Percentiles rank a stretch among this genome's conserved stretches.
Evolutionary conservation across 345 rosid species (phyloP).

Genomic region (Toxicodendron radicans): DNA sequence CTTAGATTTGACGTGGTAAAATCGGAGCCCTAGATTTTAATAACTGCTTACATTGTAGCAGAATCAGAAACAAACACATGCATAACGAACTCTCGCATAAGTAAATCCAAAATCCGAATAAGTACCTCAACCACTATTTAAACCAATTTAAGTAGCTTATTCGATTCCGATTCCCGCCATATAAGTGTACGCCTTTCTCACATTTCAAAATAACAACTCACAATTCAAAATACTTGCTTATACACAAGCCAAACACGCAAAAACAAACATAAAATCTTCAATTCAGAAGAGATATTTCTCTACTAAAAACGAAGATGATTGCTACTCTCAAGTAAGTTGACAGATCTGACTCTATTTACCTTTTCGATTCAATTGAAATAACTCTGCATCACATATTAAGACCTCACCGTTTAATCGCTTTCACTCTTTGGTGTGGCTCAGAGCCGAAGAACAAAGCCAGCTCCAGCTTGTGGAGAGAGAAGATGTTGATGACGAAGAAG

Average conservation of each 20-base stretch:
- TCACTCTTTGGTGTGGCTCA: constrained; percentile 23
- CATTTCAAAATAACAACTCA: not conserved
- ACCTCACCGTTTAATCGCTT: not conserved
- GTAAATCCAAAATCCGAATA: not conserved
- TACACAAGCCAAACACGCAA: not conserved
- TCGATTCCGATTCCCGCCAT: constrained; percentile 44
- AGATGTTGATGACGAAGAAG: constrained; percentile 67
- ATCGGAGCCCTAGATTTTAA: not conserved
- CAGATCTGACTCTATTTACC: constrained; percentile 1
- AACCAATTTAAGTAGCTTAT: not conserved
- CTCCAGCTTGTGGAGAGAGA: constrained; percentile 74
- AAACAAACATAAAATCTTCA: not conserved
- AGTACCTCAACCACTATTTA: not conserved
- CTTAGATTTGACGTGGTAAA: not conserved
- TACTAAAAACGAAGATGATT: constrained; percentile 46
- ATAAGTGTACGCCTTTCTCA: constrained; percentile 14
- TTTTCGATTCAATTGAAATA: constrained; percentile 10
- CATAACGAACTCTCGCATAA: too few relatives aligned
- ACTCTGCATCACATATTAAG: not conserved
- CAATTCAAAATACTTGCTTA: constrained; percentile 18
- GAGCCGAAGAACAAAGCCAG: constrained; percentile 72
- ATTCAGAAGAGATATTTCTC: constrained; percentile 9
- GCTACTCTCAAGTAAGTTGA: constrained; percentile 68
- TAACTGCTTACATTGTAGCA: not conserved
- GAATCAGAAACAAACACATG: too few relatives aligned